A percentile compares a stretch with the other conserved stretches of the same genome.
Evolutionary conservation across 2,329 filamentous ascomycete genomes (phyloP).

Genomic region (Botryotinia globosa): DNA sequence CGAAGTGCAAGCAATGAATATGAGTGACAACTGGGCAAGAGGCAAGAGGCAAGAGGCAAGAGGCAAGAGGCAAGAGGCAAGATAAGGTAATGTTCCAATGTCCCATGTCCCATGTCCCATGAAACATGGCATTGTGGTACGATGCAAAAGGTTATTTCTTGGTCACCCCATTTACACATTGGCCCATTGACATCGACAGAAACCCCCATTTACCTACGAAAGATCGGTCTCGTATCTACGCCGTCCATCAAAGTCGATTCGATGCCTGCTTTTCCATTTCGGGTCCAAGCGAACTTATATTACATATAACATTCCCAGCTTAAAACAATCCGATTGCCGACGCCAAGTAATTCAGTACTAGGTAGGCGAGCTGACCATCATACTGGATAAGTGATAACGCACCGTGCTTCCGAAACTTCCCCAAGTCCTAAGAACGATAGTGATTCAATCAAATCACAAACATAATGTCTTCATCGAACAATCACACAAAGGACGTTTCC

Average conservation of each 20-base stretch:
- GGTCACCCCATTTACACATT: not conserved
- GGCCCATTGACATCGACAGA: not conserved
- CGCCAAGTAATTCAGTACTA: not conserved
- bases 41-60: no score
- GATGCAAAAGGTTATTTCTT: not conserved
- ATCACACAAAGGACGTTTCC: not conserved
- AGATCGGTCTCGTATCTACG: not conserved
- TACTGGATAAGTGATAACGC: slow-evolving; percentile 11
- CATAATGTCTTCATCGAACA: slow-evolving; percentile 4
- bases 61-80: no score
- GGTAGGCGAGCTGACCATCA: not conserved
- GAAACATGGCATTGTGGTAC: not conserved
- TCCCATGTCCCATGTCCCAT: no score
- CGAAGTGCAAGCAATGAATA: no score
- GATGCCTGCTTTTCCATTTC: not conserved
- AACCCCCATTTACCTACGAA: not conserved
- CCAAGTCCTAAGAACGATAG: not conserved
- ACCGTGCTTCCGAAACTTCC: not conserved
- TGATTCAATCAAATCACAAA: not conserved
- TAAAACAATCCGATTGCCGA: not conserved
- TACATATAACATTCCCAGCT: no score
- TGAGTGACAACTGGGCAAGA: no score
- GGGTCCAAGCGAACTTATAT: not conserved
- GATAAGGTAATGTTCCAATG: not conserved
- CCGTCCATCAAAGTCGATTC: not conserved